Conservation (phyloP, 2,329 filamentous ascomycete genomes). For the Alternaria sp. region DNA sequence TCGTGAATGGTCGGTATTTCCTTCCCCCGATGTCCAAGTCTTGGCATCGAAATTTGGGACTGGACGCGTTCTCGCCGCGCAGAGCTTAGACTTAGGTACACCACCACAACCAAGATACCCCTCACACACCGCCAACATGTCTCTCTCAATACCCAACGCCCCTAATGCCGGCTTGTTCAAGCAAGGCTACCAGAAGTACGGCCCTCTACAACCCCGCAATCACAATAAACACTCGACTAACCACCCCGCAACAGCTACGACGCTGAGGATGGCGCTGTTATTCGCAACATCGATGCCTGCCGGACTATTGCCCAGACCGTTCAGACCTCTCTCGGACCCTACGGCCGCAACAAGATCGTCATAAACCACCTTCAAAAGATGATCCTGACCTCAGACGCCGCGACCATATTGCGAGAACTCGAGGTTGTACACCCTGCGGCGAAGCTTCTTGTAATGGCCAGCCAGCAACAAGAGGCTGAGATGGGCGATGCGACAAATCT, state of each 20-base stretch:
- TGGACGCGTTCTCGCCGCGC: constrained; percentile 40
- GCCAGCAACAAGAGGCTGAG: constrained; percentile 98
- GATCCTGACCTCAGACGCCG: constrained; percentile 97
- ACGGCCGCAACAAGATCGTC: constrained; percentile 99
- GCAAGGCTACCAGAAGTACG: constrained; percentile 93
- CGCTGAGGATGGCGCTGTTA: constrained; percentile 96
- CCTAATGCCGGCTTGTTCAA: constrained; percentile 96
- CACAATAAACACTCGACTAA: constrained; percentile 37
- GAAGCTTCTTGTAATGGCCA: constrained; percentile 97
- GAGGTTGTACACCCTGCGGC: constrained; percentile 98
- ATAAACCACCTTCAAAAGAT: constrained; percentile 99
- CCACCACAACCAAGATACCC: constrained; percentile 43
- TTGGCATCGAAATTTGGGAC: constrained; percentile 29
- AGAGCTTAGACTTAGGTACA: constrained; percentile 28
- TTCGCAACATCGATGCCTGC: constrained; percentile 99
- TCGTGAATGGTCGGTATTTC: constrained; percentile 16
- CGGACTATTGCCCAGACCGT: constrained; percentile 94
- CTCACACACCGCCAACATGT: constrained; percentile 69
- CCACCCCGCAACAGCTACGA: constrained; percentile 77
- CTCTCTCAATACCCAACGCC: constrained; percentile 92
- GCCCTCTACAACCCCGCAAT: constrained; percentile 33
- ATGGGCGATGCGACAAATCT: constrained; percentile 99
- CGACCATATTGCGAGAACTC: constrained; percentile 95
- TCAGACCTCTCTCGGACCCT: constrained; percentile 94
- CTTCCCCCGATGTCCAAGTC: constrained; percentile 21